Conservation (phyloP, 768 basidiomycete genomes). For the Lactarius quietus region DNA sequence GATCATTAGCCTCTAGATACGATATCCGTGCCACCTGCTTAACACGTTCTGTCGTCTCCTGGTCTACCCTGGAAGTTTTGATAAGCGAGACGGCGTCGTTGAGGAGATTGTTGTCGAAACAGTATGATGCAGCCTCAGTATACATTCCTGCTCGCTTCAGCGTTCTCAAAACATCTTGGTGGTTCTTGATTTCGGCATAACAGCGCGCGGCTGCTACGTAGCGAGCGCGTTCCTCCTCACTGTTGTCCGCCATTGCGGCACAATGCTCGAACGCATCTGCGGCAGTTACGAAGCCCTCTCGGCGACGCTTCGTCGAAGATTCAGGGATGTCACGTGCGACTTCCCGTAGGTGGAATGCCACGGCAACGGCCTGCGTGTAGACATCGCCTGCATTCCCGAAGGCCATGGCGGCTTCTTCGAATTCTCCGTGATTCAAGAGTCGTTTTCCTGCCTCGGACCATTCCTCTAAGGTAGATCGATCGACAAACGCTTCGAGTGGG, state of each 20-base stretch:
- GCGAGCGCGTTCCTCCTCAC: neutral
- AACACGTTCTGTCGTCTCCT: constrained; percentile 20
- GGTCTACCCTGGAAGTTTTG: constrained; percentile 1
- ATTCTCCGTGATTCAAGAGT: constrained; percentile 8
- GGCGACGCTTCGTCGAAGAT: neutral
- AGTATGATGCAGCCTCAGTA: constrained; percentile 20
- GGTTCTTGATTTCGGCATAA: constrained; percentile 11
- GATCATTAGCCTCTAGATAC: constrained; percentile 7
- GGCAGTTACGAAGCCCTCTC: constrained; percentile 8
- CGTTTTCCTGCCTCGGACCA: constrained; percentile 13
- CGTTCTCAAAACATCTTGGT: constrained; percentile 6
- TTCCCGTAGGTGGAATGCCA: constrained; percentile 10
- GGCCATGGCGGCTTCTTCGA: constrained; percentile 17
- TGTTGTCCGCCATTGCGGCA: neutral
- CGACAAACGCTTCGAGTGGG: constrained; percentile 8
- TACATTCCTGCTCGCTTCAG: constrained; percentile 13
- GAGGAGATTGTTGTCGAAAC: constrained; percentile 20
- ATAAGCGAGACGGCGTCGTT: constrained; percentile 8
- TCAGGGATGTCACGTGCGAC: constrained; percentile 6
- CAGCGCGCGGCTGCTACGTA: constrained; percentile 14
- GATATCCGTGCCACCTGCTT: constrained; percentile 15
- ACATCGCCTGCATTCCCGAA: constrained; percentile 14
- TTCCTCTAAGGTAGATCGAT: constrained; percentile 4
- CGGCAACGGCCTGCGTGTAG: constrained; percentile 7
- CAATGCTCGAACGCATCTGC: constrained; percentile 6